phyloP scores from a whole-genome alignment of 108 stramenopile genomes.

The Pseudonitzschia delicatissima region DNA sequence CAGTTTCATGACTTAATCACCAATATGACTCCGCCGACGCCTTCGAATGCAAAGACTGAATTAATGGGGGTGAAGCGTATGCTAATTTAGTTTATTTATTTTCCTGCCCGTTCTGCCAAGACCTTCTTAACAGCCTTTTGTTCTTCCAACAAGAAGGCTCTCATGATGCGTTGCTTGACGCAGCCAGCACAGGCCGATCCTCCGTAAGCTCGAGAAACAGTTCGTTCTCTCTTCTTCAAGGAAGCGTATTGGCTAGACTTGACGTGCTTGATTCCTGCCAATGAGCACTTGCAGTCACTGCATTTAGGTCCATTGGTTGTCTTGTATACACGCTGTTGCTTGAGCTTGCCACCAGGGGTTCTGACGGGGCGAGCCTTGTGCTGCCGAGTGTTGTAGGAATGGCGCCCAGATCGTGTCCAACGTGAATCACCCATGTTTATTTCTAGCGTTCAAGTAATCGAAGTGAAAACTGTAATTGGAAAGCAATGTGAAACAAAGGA shows the following conservation, averaged over 20 bases:
- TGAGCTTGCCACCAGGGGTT: constrained; percentile 93
- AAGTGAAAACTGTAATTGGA: no score
- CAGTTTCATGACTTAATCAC: no score
- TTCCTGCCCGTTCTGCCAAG: constrained; percentile 78
- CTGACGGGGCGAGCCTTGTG: constrained; percentile 75
- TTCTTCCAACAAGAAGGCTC: constrained; percentile 99
- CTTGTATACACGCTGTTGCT: constrained; percentile 89
- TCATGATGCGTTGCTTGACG: constrained; percentile 91
- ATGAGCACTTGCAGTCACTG: constrained; percentile 82
- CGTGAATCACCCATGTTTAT: constrained; percentile 85
- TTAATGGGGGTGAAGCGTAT: not conserved
- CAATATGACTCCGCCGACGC: no score
- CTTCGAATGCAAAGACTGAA: no score
- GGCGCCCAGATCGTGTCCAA: constrained; percentile 91
- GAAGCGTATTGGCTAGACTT: constrained; percentile 56
- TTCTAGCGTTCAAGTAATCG: not conserved
- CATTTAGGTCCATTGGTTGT: constrained; percentile 88
- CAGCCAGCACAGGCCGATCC: constrained; percentile 87
- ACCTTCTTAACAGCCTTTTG: constrained; percentile 99
- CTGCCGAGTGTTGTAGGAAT: constrained; percentile 91
- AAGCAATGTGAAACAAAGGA: constrained; percentile 3
- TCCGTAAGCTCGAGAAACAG: constrained; percentile 97
- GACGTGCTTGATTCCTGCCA: constrained; percentile 92
- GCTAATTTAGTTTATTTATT: constrained; percentile 20
- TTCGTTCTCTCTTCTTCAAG: constrained; percentile 94